phyloP scores from a whole-genome alignment of 2,329 filamentous ascomycete species.

The Penicillium sp. region DNA sequence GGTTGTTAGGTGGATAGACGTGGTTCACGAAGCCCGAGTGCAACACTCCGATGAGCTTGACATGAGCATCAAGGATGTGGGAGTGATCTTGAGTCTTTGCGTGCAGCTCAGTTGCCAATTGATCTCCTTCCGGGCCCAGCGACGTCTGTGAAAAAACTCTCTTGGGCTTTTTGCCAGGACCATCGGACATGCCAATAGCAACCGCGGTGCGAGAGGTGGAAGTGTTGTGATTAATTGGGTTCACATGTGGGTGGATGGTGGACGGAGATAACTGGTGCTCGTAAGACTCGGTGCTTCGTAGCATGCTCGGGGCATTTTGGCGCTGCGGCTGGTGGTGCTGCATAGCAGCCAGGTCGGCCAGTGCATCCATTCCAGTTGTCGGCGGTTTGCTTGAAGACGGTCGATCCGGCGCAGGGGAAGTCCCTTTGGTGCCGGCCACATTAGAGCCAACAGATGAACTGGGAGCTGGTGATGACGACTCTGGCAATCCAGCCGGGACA shows the following conservation, averaged over 20 bases:
- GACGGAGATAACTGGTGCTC: constrained; percentile 42
- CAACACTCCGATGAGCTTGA: constrained; percentile 44
- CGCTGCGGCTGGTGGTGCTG: constrained; percentile 43
- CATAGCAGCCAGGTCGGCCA: constrained; percentile 45
- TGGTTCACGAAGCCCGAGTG: constrained; percentile 46
- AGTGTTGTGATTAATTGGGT: constrained; percentile 34
- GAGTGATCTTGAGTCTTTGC: constrained; percentile 43
- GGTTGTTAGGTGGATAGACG: constrained; percentile 42
- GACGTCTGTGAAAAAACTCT: constrained; percentile 41
- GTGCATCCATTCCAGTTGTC: constrained; percentile 46
- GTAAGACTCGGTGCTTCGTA: constrained; percentile 38
- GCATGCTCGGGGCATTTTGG: constrained; percentile 33
- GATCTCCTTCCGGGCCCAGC: constrained; percentile 38
- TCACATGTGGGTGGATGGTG: constrained; percentile 38
- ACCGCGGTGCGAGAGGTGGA: constrained; percentile 42
- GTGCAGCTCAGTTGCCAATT: constrained; percentile 38
- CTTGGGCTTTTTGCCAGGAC: constrained; percentile 35
- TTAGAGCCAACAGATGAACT: constrained; percentile 28
- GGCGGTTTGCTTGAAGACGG: constrained; percentile 39
- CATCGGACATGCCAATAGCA: constrained; percentile 44
- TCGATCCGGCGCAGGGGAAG: constrained; percentile 32
- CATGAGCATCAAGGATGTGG: constrained; percentile 44
- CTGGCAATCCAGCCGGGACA: constrained; percentile 32
- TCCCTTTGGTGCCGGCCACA: constrained; percentile 29
- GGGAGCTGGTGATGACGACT: constrained; percentile 36